These are phyloP conservation scores for Aurifilum marmelostoma DNA, from an alignment of 2,329 filamentous ascomycete genomes.

Conservation along the genomic window DNA sequence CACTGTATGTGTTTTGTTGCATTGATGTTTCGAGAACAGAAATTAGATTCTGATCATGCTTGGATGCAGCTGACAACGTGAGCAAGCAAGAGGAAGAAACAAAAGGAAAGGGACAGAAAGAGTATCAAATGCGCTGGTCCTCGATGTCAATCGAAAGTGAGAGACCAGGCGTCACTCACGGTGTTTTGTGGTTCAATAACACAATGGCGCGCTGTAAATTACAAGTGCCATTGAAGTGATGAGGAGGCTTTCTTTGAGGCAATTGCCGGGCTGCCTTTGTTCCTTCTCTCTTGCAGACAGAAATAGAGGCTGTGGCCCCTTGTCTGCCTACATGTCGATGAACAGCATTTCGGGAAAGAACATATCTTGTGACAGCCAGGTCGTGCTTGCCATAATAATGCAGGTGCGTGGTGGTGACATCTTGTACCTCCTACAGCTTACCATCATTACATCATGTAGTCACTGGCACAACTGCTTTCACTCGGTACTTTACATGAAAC, in stretches of 20 bases:
- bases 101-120: background rate
- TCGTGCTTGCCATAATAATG: background rate
- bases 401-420: background rate
- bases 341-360: background rate
- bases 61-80: background rate
- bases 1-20: background rate
- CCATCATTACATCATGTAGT: conserved; percentile 1
- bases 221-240: conserved; percentile 2
- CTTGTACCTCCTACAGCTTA: background rate
- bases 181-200: conserved; percentile 1
- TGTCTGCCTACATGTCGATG: background rate
- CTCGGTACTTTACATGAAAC: background rate
- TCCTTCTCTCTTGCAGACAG: background rate
- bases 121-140: background rate
- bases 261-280: background rate
- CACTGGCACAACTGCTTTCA: background rate
- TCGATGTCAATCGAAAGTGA: conserved; percentile 5
- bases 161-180: background rate
- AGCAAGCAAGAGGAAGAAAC: background rate
- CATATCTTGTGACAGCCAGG: background rate
- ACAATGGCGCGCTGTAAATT: conserved; percentile 6
- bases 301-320: background rate
- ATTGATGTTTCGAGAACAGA: background rate
- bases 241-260: background rate
- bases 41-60: background rate